Evolutionary conservation across 2,329 filamentous ascomycete species (phyloP).

Genomic region (Chaetomiaceae sp.): DNA sequence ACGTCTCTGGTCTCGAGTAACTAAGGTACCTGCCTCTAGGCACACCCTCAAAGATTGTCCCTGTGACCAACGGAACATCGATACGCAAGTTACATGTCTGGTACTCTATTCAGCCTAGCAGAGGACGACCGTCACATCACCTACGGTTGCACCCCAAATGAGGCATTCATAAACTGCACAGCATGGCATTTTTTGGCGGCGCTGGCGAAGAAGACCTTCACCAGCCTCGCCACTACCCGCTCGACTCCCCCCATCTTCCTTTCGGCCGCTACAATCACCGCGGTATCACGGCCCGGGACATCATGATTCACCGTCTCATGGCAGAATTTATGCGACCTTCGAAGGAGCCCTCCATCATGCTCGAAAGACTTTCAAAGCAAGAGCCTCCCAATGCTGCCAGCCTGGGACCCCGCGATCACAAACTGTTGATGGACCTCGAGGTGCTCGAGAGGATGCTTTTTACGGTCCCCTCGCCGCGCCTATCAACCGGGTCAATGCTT

Average conservation of each 20-base stretch:
- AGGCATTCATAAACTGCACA: background rate
- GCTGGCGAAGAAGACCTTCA: background rate
- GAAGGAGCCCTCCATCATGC: too few species aligned
- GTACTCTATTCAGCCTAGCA: too few species aligned
- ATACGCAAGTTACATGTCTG: too few species aligned
- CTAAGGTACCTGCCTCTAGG: too few species aligned
- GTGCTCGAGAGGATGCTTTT: background rate
- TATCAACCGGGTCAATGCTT: background rate
- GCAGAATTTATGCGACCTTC: conserved; percentile 29
- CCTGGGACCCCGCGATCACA: too few species aligned
- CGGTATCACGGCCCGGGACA: conserved; percentile 30
- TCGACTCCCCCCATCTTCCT: conserved; percentile 32
- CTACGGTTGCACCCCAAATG: too few species aligned
- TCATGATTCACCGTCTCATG: conserved; percentile 33
- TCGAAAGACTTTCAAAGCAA: too few species aligned
- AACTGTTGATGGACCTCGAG: background rate
- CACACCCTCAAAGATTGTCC: too few species aligned
- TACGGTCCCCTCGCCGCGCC: background rate
- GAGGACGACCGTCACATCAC: too few species aligned
- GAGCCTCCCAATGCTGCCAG: too few species aligned
- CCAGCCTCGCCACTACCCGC: conserved; percentile 31
- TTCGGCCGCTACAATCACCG: conserved; percentile 35
- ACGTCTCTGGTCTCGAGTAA: too few species aligned
- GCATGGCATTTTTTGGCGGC: background rate
- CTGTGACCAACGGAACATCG: too few species aligned